These are phyloP conservation scores for Schizochytrium sp. DNA, from an alignment of 108 stramenopile species.

Conservation along the genomic window DNA sequence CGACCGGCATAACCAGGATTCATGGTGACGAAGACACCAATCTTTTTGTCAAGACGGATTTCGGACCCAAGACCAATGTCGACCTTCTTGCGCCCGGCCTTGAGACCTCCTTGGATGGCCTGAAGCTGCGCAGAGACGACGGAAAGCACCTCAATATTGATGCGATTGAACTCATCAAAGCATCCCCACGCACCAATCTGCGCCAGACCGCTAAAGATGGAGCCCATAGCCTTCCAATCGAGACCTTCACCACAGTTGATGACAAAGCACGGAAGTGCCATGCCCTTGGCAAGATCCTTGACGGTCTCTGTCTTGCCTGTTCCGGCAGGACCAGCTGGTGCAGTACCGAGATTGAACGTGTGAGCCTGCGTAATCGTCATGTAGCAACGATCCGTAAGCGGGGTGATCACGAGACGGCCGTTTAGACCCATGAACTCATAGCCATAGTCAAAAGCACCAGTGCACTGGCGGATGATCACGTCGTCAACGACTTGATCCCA, in stretches of 20 bases:
- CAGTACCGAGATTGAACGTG: slow-evolving; percentile 60
- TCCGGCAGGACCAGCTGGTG: slow-evolving; percentile 63
- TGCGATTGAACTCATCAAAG: slow-evolving; percentile 71
- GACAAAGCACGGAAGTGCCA: slow-evolving; percentile 64
- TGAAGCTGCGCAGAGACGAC: slow-evolving; percentile 60
- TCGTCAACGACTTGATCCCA: slow-evolving; percentile 61
- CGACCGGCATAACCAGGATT: slow-evolving; percentile 66
- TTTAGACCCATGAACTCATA: slow-evolving; percentile 67
- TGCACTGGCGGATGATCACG: slow-evolving; percentile 56
- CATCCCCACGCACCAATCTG: slow-evolving; percentile 67
- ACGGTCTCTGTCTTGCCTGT: slow-evolving; percentile 67
- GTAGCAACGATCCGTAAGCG: slow-evolving; percentile 63
- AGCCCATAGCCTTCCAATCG: slow-evolving; percentile 58
- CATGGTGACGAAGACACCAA: slow-evolving; percentile 68
- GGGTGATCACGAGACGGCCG: slow-evolving; percentile 64
- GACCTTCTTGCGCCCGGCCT: slow-evolving; percentile 45
- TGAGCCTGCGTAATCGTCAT: slow-evolving; percentile 66
- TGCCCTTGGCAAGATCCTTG: slow-evolving; percentile 58
- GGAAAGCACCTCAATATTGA: slow-evolving; percentile 67
- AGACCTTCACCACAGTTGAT: slow-evolving; percentile 64
- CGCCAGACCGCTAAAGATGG: slow-evolving; percentile 41
- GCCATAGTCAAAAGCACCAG: slow-evolving; percentile 58
- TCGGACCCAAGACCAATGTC: slow-evolving; percentile 55
- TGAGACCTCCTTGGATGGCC: slow-evolving; percentile 58
- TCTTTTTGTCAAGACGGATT: slow-evolving; percentile 50